phyloP scores from a whole-genome alignment of 768 basidiomycete species.

The Tulasnella sp. region DNA sequence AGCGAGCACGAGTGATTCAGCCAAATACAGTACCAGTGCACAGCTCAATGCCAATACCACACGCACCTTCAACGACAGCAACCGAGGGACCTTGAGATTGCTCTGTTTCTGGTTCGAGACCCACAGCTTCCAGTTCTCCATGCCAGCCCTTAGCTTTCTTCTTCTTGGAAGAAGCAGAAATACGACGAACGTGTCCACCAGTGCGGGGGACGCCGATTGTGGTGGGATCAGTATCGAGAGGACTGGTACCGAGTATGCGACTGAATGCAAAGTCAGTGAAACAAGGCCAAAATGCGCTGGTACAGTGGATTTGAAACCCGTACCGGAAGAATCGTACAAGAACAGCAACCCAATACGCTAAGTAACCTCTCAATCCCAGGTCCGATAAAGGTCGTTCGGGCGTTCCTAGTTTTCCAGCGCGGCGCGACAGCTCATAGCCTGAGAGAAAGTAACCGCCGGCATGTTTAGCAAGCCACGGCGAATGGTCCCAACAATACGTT shows the following conservation, averaged over 20 bases:
- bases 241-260: neutral
- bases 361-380: conserved; percentile 82
- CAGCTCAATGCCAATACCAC: conserved; percentile 11
- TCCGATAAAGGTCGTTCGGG: conserved; percentile 94
- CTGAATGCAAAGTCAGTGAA: conserved; percentile 3
- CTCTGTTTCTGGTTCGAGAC: conserved; percentile 26
- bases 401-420: conserved; percentile 69
- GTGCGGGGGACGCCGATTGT: neutral
- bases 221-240: neutral
- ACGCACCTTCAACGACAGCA: conserved; percentile 33
- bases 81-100: conserved; percentile 25
- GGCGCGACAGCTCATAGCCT: conserved; percentile 90
- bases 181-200: conserved; percentile 29
- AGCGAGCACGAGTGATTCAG: neutral
- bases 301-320: conserved; percentile 20
- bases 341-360: conserved; percentile 70
- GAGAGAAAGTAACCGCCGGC: neutral
- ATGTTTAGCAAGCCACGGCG: too few species aligned
- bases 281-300: conserved; percentile 14
- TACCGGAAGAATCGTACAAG: conserved; percentile 78
- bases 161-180: conserved; percentile 39
- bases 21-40: too few species aligned
- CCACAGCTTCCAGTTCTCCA: conserved; percentile 11
- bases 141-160: conserved; percentile 17
- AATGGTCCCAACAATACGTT: too few species aligned